A percentile compares a stretch with the other conserved stretches of the same genome.
phyloP scores from a whole-genome alignment of 192 early-diverging fungal genomes.

The Linnemannia zychae region DNA sequence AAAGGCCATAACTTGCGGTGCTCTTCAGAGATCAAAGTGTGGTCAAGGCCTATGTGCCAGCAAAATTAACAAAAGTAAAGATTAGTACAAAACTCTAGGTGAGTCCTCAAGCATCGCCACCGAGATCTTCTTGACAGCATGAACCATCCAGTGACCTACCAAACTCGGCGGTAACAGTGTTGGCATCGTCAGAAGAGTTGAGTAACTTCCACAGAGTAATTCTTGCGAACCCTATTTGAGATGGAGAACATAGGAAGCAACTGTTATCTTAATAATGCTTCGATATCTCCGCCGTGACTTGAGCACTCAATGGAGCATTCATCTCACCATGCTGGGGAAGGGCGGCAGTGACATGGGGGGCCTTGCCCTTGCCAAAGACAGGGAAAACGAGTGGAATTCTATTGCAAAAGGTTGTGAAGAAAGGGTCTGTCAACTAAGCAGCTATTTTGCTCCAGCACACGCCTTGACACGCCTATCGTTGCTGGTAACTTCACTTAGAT shows the following conservation, averaged over 20 bases:
- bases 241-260: too few species aligned
- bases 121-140: too few species aligned
- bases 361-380: constrained; percentile 77
- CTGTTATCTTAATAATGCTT: neutral
- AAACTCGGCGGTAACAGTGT: constrained; percentile 35
- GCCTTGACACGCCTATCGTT: neutral
- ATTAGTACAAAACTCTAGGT: neutral
- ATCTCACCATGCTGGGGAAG: constrained; percentile 79
- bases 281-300: neutral
- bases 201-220: constrained; percentile 47
- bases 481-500: neutral
- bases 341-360: constrained; percentile 50
- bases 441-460: neutral
- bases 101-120: neutral
- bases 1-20: constrained; percentile 74
- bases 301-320: neutral
- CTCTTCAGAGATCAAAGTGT: constrained; percentile 66
- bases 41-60: constrained; percentile 61
- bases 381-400: constrained; percentile 82
- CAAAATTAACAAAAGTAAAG: neutral
- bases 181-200: constrained; percentile 32
- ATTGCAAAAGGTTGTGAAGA: neutral
- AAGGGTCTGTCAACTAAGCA: neutral
- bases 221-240: constrained; percentile 35
- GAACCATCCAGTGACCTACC: constrained; percentile 9